A percentile compares a stretch with the other conserved stretches of the same genome.
Conservation (phyloP, 169 alveolate genomes). For the Pseudocohnilembus persalinus region DNA sequence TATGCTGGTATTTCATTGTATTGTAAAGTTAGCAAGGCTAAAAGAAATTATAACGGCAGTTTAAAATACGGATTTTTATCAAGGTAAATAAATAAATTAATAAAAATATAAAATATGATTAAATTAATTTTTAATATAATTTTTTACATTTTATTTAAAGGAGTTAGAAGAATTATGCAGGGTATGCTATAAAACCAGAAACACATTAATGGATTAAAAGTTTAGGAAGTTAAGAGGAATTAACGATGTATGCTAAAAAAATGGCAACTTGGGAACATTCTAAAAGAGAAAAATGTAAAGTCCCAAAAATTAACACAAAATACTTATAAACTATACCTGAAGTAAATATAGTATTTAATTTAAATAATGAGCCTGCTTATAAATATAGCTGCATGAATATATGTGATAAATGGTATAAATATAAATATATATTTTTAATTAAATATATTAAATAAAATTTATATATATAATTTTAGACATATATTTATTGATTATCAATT, state of each 20-base stretch:
- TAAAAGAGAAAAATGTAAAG: not conserved
- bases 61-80: constrained; percentile 67
- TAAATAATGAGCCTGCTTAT: constrained; percentile 68
- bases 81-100: constrained; percentile 15
- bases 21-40: constrained; percentile 64
- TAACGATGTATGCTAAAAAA: not conserved
- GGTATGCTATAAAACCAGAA: not conserved
- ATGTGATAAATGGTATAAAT: constrained; percentile 58
- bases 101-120: too few species aligned
- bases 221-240: not conserved
- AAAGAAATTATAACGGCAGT: constrained; percentile 57
- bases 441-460: too few species aligned
- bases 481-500: not conserved
- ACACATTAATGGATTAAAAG: not conserved
- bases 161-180: not conserved
- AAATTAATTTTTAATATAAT: too few species aligned
- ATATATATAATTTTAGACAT: too few species aligned
- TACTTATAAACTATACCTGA: constrained; percentile 54
- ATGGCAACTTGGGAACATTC: not conserved
- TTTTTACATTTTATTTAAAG: not conserved
- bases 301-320: not conserved
- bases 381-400: constrained; percentile 58
- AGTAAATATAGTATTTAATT: constrained; percentile 65
- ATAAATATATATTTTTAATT: too few species aligned
- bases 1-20: constrained; percentile 62